Percentiles rank a stretch among this genome's conserved stretches.
Evolutionary conservation across 176 grass and related monocot species (phyloP).

Genomic region (Paspalum notatum): DNA sequence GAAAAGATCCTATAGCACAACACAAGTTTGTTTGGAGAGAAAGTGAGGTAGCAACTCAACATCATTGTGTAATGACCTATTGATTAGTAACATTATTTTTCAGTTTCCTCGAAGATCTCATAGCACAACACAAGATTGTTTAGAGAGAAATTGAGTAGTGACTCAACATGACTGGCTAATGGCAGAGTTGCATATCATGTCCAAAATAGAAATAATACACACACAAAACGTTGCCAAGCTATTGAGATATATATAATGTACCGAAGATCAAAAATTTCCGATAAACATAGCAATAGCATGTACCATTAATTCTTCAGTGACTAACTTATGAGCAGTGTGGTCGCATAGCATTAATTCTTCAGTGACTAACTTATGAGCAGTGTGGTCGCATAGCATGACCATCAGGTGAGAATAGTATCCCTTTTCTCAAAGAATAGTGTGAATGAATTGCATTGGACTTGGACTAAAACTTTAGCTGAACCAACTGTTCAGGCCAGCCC

Average conservation of each 20-base stretch:
- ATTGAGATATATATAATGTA: background rate
- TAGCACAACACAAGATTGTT: background rate
- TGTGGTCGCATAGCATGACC: background rate
- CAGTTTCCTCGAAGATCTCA: background rate
- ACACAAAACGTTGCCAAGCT: background rate
- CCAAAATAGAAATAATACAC: too few relatives aligned
- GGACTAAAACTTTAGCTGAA: background rate
- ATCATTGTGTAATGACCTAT: too few relatives aligned
- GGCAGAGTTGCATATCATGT: too few relatives aligned
- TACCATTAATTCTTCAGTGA: background rate
- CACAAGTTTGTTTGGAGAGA: too few relatives aligned
- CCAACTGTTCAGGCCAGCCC: too few relatives aligned
- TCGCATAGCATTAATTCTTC: background rate
- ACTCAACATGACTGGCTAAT: background rate
- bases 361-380: background rate
- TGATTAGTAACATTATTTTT: background rate
- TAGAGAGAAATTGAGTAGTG: background rate
- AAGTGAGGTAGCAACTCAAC: too few relatives aligned
- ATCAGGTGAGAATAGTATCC: background rate
- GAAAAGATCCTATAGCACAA: too few relatives aligned
- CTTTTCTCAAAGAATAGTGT: background rate
- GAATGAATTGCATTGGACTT: background rate
- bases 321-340: background rate
- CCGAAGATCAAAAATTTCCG: too few relatives aligned
- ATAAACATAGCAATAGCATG: background rate